These are phyloP conservation scores for Carex littledalei DNA, from an alignment of 176 grass and related monocot species.

Conservation along the genomic window DNA sequence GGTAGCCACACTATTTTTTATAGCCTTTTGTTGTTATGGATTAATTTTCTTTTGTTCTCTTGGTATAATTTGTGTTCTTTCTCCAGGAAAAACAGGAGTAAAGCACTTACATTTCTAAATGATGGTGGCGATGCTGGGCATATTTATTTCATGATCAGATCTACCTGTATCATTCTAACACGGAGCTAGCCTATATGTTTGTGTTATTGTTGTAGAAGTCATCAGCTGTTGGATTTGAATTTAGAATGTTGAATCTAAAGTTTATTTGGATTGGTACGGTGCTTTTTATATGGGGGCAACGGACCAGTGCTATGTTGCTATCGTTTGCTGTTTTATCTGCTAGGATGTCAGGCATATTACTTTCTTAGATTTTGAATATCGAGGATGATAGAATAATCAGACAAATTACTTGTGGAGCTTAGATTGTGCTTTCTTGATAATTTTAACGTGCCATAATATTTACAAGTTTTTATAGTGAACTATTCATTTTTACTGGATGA, in stretches of 20 bases:
- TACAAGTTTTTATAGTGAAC: background rate
- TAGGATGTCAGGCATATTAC: background rate
- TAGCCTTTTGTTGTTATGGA: background rate
- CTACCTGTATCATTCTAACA: background rate
- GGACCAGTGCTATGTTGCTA: background rate
- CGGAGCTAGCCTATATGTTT: constrained; percentile 1
- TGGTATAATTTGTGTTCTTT: background rate
- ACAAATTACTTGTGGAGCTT: background rate
- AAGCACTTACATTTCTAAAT: background rate
- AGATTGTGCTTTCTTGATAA: background rate
- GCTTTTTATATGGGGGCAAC: background rate
- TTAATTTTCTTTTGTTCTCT: background rate
- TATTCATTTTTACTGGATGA: no score
- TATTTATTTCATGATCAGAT: constrained; percentile 7
- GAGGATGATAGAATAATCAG: background rate
- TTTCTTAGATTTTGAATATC: background rate
- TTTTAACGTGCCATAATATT: background rate
- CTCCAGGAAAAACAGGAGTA: constrained; percentile 4
- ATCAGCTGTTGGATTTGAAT: constrained; percentile 5
- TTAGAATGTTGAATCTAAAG: constrained; percentile 8
- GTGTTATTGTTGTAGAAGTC: background rate
- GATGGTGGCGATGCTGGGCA: background rate
- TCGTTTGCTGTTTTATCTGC: background rate
- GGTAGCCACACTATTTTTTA: background rate
- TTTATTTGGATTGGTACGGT: background rate